Evolutionary conservation across 106 monocot genomes (phyloP), one percentile per base, ranked within the genome.

Genomic region (Dioscorea zingiberensis): DNA sequence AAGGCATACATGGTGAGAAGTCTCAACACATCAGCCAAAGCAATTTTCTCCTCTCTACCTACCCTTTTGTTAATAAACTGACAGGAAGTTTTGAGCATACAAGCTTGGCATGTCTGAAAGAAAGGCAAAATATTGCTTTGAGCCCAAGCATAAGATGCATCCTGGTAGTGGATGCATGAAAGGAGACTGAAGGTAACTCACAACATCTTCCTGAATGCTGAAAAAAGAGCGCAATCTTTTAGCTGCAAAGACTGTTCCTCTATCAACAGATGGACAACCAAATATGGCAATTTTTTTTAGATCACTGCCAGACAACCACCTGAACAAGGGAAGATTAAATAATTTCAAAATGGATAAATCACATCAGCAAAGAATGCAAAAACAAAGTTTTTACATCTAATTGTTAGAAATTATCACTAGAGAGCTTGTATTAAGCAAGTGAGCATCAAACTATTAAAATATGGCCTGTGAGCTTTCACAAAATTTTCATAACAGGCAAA

Each of bases 211-310:
- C 48, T 85, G 79, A 67, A 88, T 88, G 21, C 54, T 65, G 65
- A 93, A 93, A 70, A 88, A 93, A 23, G 85, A 62, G 11, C 88
- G 85, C 13, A 93, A 54, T 48, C 93, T 70, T 79, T 93, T 93
- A 17, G 93, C 85, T 45, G 93, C 88, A 54, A 80, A 88, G 15
- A 83, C 76, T 44, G 85, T 85, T 63, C 73, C 79, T 65, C 76
- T 73, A 45, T 93, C 93, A 0, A 60, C 59, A 62, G 78, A 80
- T 25, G 93, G 88, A 55, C 93, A 93, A 24, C 88, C 88, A 46
- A 80, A 66, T 49, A 83, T 72, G 7, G 88, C 93, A 59, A 93
- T 56, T 44, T 85, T 75, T 67, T 85, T 93, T 45, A 88, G 70
- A 25, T 80, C 77, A 48, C 82, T 78, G 22, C 93, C 88, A 21